Base-by-base conservation (phyloP, 441 rosid genomes). In the Euphorbia corollata region DNA sequence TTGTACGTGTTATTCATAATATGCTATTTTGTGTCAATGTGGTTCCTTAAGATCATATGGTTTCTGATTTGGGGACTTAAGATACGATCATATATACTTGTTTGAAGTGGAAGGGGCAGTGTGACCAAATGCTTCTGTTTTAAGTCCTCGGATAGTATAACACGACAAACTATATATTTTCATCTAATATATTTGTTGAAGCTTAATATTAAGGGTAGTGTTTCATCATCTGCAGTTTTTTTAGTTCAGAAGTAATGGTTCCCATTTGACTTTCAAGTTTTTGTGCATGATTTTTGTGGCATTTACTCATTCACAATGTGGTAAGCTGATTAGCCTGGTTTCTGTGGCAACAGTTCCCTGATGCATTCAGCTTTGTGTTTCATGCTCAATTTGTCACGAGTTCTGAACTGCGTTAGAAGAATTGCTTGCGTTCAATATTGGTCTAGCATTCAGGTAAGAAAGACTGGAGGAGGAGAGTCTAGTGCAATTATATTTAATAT, bases 281-380 rank as follows among this genome's bases (percentile, higher is more conserved):
- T 18, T 51, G 56, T n/a, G 56, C 23, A n/a, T 51, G 56, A 27
- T 18, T 51, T 51, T 51, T 18, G 56, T 51, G 56, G 56, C 56
- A 18, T 6, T n/a, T 19, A 51, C 56, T 16, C 19, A 51, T 51
- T 51, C 56, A 51, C 19, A 48, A 20, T 15, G 22, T 50, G 19
- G 22, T 50, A 16, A 50, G 8, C 55, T 50, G 18, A 6, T 50
- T 50, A 41, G 47, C 47, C 47, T 41, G 47, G 47, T n/a, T 15
- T 50, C 1, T 15, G 22, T 16, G 55, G 55, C 20, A 16, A 50
- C 55, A 0, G 20, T 50, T 48, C 13, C 54, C 54, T 48, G 54
- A 6, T 48, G 54, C 19, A 48, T 7, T 13, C 2, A 47, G 54
- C 13, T 48, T 48, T 48, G 13, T 43, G 8, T 11, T 43, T 11